phyloP scores from a whole-genome alignment of 1,284 basidiomycete species.

The Puccinia hordei region DNA sequence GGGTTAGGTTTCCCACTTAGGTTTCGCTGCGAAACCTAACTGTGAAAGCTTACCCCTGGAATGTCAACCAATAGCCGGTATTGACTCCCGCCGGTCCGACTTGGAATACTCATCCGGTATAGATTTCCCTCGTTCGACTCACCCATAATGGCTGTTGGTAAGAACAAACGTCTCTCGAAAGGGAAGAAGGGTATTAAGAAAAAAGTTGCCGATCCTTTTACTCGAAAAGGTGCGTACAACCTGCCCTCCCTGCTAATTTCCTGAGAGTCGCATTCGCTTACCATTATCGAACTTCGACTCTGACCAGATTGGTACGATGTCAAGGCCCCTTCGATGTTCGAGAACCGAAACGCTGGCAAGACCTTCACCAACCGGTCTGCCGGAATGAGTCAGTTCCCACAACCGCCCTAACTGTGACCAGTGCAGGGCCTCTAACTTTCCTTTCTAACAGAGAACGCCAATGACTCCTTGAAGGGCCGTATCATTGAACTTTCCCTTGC shows the following conservation, averaged over 20 bases:
- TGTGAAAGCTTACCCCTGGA: no score
- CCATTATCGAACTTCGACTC: conserved; percentile 20
- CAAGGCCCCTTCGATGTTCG: conserved; percentile 98
- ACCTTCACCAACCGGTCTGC: conserved; percentile 97
- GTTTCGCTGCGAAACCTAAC: no score
- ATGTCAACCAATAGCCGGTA: no score
- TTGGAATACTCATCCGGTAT: not conserved
- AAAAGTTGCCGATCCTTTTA: conserved; percentile 99
- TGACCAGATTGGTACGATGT: conserved; percentile 97
- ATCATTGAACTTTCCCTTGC: conserved; percentile 94
- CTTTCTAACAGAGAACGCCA: conserved; percentile 81
- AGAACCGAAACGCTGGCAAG: conserved; percentile 95
- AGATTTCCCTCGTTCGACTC: not conserved
- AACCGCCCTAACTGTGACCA: not conserved
- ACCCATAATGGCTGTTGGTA: conserved; percentile 59
- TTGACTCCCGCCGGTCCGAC: no score
- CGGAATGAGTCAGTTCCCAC: conserved; percentile 79
- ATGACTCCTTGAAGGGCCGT: conserved; percentile 96
- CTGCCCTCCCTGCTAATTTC: conserved; percentile 19
- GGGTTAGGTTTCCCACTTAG: no score
- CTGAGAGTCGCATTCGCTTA: not conserved
- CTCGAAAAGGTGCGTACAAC: conserved; percentile 78
- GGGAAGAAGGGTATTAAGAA: conserved; percentile 98
- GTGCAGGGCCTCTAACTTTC: conserved; percentile 1
- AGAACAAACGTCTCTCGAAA: conserved; percentile 99